A percentile compares a stretch with the other conserved stretches of the same genome.
These are phyloP conservation scores for Cyclospora cayetanensis DNA, from an alignment of 169 alveolate species.

Conservation along the genomic window DNA sequence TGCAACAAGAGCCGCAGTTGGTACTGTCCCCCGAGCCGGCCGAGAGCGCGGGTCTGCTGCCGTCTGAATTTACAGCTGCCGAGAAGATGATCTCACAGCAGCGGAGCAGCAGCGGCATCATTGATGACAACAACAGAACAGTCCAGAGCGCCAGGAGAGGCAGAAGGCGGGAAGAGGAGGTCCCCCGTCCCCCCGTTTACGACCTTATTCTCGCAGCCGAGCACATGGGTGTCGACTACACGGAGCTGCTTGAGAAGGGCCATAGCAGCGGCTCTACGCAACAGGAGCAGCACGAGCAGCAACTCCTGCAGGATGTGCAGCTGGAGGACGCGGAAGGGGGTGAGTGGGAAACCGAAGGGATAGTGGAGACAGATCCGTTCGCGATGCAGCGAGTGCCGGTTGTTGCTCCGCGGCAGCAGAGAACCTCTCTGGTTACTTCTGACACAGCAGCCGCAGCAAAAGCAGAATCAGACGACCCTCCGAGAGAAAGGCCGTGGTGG, in stretches of 20 bases:
- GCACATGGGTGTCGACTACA: constrained; percentile 43
- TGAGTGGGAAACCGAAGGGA: not conserved
- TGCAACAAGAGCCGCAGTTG: not conserved
- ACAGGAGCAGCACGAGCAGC: constrained; percentile 1
- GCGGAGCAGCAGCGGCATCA: not conserved
- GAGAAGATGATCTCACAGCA: constrained; percentile 45
- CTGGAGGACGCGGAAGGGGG: not conserved
- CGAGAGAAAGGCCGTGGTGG: constrained; percentile 35
- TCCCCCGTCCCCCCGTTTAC: not conserved
- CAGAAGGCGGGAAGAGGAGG: not conserved
- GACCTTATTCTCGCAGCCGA: constrained; percentile 60
- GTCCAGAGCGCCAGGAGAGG: not conserved
- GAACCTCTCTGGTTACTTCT: not conserved
- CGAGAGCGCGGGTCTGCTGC: not conserved
- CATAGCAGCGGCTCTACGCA: not conserved
- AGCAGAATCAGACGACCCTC: not conserved
- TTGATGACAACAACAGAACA: constrained; percentile 8
- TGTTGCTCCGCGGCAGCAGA: constrained; percentile 9
- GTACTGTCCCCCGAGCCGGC: not conserved
- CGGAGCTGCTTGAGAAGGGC: not conserved
- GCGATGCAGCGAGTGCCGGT: not conserved
- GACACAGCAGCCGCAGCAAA: not conserved
- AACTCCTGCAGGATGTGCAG: constrained; percentile 29
- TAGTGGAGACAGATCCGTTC: not conserved
- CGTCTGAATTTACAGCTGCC: constrained; percentile 9